phyloP scores from a whole-genome alignment of 2,329 filamentous ascomycete genomes.

The Fusarium gaditjirri region DNA sequence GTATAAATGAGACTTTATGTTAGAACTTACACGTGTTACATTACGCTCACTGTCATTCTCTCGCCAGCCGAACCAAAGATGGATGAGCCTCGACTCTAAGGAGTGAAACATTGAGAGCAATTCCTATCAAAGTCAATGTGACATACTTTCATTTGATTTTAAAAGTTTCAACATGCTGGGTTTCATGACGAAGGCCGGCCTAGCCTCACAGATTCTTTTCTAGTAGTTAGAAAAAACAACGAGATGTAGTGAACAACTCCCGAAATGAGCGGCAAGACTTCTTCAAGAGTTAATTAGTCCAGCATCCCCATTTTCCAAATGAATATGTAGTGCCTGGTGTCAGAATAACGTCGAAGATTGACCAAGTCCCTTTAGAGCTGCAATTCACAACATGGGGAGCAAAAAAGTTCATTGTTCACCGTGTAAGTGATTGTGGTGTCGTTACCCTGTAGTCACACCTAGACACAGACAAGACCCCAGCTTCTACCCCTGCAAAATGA shows the following conservation, averaged over 20 bases:
- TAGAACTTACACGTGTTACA: no score
- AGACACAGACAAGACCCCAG: not conserved
- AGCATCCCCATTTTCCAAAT: not conserved
- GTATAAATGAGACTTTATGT: not conserved
- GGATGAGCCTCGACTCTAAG: not conserved
- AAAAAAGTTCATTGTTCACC: not conserved
- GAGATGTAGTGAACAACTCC: fast-evolving
- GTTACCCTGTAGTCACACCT: slow-evolving; percentile 7
- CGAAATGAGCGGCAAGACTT: fast-evolving
- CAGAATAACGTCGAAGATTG: no score
- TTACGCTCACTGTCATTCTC: not conserved
- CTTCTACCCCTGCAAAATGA: slow-evolving; percentile 20
- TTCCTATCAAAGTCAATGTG: not conserved
- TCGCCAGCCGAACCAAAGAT: not conserved
- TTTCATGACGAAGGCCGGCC: fast-evolving
- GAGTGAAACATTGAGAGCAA: not conserved
- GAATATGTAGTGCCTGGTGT: no score
- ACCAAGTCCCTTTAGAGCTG: not conserved
- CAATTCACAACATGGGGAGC: not conserved
- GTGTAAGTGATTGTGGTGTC: not conserved
- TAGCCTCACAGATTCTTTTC: fast-evolving
- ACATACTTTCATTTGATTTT: fast-evolving
- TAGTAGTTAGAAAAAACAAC: fast-evolving
- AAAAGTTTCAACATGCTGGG: fast-evolving
- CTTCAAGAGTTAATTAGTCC: not conserved